These are phyloP conservation scores for Ilex aquifolium DNA, from an alignment of 257 asterid genomes.

Conservation along the genomic window DNA sequence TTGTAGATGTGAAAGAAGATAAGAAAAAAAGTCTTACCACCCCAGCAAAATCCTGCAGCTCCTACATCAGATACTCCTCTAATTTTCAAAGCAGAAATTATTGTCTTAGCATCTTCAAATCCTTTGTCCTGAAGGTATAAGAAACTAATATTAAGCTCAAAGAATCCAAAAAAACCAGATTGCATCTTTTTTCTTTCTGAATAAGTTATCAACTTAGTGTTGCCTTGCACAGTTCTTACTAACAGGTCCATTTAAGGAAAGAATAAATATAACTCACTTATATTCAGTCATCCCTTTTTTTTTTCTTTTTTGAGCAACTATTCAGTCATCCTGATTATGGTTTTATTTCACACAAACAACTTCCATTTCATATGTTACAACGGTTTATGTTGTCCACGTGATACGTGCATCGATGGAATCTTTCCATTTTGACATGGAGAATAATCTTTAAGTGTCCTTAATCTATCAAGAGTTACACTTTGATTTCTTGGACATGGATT, in stretches of 20 bases:
- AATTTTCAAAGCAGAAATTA: slow-evolving; percentile 43
- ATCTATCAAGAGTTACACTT: too few relatives aligned
- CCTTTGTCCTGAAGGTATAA: slow-evolving; percentile 39
- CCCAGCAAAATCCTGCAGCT: slow-evolving; percentile 83
- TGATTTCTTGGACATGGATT: too few relatives aligned
- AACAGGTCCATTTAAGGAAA: not conserved
- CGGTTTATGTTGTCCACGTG: too few relatives aligned
- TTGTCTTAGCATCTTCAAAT: slow-evolving; percentile 55
- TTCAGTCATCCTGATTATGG: too few relatives aligned
- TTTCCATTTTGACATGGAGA: too few relatives aligned
- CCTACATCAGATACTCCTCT: slow-evolving; percentile 53
- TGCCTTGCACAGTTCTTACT: not conserved
- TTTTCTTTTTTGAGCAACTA: too few relatives aligned
- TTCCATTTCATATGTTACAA: too few relatives aligned
- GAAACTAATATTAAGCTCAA: not conserved
- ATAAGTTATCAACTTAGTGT: not conserved
- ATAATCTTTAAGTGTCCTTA: not conserved
- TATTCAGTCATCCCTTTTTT: too few relatives aligned
- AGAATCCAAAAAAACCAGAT: not conserved
- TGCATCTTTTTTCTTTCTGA: not conserved
- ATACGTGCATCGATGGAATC: too few relatives aligned
- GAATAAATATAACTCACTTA: too few relatives aligned
- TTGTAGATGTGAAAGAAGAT: not conserved
- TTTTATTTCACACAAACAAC: too few relatives aligned
- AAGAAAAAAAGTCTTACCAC: slow-evolving; percentile 33